Conservation (phyloP, 495 filamentous ascomycete species). For the Xylaria cubensis region DNA sequence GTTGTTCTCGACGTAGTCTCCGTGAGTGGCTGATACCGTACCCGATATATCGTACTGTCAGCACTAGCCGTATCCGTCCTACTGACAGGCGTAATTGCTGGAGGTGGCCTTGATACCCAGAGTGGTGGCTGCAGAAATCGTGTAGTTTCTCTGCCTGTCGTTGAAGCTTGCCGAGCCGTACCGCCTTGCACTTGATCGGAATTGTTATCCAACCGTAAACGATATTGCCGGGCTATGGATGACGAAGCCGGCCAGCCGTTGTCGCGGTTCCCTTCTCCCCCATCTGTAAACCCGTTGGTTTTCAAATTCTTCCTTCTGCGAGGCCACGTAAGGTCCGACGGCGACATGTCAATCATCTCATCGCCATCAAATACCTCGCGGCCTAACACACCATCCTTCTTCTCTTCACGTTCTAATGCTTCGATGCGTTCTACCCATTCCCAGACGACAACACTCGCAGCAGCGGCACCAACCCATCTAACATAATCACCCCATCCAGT, state of each 20-base stretch:
- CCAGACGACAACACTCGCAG: slow-evolving; percentile 97
- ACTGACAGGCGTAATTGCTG: slow-evolving; percentile 74
- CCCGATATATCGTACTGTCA: slow-evolving; percentile 82
- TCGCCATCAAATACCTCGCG: slow-evolving; percentile 96
- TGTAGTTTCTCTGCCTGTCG: slow-evolving; percentile 40
- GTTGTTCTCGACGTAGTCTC: slow-evolving; percentile 63
- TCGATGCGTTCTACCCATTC: slow-evolving; percentile 99
- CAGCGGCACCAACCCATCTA: slow-evolving; percentile 94
- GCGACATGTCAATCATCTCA: slow-evolving; percentile 85
- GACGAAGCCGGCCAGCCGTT: slow-evolving; percentile 56
- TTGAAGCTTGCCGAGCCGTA: slow-evolving; percentile 26
- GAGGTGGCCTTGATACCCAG: slow-evolving; percentile 67
- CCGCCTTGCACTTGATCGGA: slow-evolving; percentile 27
- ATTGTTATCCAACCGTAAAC: slow-evolving; percentile 41
- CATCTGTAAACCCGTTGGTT: slow-evolving; percentile 39
- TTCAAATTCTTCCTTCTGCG: slow-evolving; percentile 44
- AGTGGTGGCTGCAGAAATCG: slow-evolving; percentile 49
- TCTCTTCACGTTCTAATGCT: slow-evolving; percentile 91
- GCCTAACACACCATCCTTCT: slow-evolving; percentile 93
- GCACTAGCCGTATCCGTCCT: slow-evolving; percentile 73
- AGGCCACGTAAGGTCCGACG: slow-evolving; percentile 48
- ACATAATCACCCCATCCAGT: slow-evolving; percentile 98
- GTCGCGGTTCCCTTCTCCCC: slow-evolving; percentile 37
- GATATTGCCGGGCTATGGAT: slow-evolving; percentile 51
- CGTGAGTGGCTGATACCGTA: slow-evolving; percentile 79